phyloP scores from a whole-genome alignment of 2,329 filamentous ascomycete genomes.

The Hypoxylon sp. region DNA sequence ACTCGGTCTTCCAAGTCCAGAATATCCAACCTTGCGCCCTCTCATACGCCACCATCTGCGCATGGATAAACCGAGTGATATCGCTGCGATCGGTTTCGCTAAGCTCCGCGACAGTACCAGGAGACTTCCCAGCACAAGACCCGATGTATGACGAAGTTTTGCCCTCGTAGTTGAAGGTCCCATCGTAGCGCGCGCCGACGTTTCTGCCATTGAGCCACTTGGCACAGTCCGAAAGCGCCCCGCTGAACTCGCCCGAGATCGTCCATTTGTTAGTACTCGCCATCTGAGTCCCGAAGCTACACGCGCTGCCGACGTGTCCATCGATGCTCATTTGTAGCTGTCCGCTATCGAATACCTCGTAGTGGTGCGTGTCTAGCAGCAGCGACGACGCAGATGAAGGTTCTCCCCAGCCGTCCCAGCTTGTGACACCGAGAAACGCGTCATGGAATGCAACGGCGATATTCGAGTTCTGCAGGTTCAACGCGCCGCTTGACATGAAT shows the following conservation, averaged over 20 bases:
- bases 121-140: conserved; percentile 56
- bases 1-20: conserved; percentile 82
- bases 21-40: conserved; percentile 82
- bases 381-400: conserved; percentile 63
- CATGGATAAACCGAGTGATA: conserved; percentile 74
- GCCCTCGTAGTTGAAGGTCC: conserved; percentile 58
- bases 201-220: conserved; percentile 73
- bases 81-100: conserved; percentile 71
- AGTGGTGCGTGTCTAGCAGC: conserved; percentile 80
- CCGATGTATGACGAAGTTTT: conserved; percentile 60
- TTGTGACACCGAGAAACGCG: conserved; percentile 74
- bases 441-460: conserved; percentile 73
- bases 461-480: conserved; percentile 63
- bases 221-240: conserved; percentile 75
- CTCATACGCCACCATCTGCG: conserved; percentile 79
- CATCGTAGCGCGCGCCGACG: conserved; percentile 75
- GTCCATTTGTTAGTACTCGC: conserved; percentile 72
- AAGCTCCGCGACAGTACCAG: conserved; percentile 34
- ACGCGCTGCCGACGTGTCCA: conserved; percentile 74
- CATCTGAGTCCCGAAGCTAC: conserved; percentile 72
- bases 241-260: conserved; percentile 79
- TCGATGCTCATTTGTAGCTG: conserved; percentile 72
- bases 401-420: conserved; percentile 74
- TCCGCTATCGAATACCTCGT: conserved; percentile 78
- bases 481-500: conserved; percentile 33